phyloP scores from a whole-genome alignment of 495 filamentous ascomycete species.

The Penicillium soppii region DNA sequence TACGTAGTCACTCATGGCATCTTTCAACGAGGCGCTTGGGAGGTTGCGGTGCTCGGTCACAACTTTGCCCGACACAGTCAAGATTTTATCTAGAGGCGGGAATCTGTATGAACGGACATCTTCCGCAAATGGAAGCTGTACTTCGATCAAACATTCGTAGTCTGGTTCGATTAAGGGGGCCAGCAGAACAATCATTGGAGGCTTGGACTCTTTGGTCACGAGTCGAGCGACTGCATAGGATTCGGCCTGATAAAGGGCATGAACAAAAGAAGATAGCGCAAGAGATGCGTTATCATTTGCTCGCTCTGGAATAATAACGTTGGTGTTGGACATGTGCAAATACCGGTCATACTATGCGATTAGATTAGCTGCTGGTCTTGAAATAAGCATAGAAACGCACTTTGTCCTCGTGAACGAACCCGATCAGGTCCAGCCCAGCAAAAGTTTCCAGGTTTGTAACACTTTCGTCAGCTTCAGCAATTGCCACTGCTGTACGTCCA shows the following conservation, averaged over 20 bases:
- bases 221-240: constrained; percentile 86
- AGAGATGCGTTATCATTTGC: constrained; percentile 73
- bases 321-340: constrained; percentile 75
- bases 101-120: constrained; percentile 88
- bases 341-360: constrained; percentile 72
- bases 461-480: constrained; percentile 78
- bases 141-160: constrained; percentile 85
- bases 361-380: constrained; percentile 10
- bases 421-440: constrained; percentile 74
- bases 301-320: constrained; percentile 70
- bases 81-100: constrained; percentile 81
- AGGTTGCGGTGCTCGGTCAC: constrained; percentile 85
- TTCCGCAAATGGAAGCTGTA: constrained; percentile 92
- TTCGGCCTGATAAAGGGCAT: constrained; percentile 81
- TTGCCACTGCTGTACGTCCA: constrained; percentile 86
- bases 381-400: constrained; percentile 41
- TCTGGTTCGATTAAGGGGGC: constrained; percentile 78
- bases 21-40: constrained; percentile 67
- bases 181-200: constrained; percentile 76
- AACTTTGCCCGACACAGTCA: constrained; percentile 84
- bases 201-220: constrained; percentile 75
- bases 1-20: constrained; percentile 87
- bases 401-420: constrained; percentile 74
- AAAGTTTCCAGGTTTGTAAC: constrained; percentile 78
- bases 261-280: constrained; percentile 85